Conservation (phyloP, 1,284 basidiomycete genomes). For the Cryptococcus sp. region DNA sequence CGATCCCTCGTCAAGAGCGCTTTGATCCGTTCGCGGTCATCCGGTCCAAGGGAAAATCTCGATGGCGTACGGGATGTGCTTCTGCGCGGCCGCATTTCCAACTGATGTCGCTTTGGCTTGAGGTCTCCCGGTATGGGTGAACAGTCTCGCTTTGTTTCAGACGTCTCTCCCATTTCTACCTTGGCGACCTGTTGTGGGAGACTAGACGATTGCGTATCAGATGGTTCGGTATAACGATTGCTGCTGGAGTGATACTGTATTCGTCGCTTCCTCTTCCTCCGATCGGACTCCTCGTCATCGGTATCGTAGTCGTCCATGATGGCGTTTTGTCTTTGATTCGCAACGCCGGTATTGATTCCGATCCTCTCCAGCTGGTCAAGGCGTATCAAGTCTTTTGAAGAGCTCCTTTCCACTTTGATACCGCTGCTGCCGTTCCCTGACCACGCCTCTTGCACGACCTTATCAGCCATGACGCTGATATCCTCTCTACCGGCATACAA, state of each 20-base stretch:
- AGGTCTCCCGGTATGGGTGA: not conserved
- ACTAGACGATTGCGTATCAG: too few species aligned
- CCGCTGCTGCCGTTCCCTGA: not conserved
- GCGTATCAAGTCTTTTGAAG: too few species aligned
- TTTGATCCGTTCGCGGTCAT: slow-evolving; percentile 10
- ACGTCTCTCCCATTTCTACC: not conserved
- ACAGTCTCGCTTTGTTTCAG: not conserved
- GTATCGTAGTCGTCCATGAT: slow-evolving; percentile 19
- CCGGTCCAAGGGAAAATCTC: slow-evolving; percentile 10
- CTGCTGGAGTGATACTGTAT: not conserved
- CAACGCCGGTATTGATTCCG: not conserved
- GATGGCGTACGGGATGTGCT: not conserved
- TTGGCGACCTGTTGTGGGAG: too few species aligned
- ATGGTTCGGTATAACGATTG: too few species aligned
- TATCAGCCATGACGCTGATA: slow-evolving; percentile 4
- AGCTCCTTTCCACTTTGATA: too few species aligned
- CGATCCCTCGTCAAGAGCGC: slow-evolving; percentile 8
- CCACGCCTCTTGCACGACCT: slow-evolving; percentile 5
- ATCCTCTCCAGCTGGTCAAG: not conserved
- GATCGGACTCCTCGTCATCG: slow-evolving; percentile 15
- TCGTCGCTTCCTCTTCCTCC: not conserved
- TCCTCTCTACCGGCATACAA: slow-evolving; percentile 7
- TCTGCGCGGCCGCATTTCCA: not conserved
- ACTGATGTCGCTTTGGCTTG: not conserved
- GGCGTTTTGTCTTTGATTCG: not conserved